Evolutionary conservation across 2,329 filamentous ascomycete species (phyloP).

Genomic region (Stromatinia cepivora): DNA sequence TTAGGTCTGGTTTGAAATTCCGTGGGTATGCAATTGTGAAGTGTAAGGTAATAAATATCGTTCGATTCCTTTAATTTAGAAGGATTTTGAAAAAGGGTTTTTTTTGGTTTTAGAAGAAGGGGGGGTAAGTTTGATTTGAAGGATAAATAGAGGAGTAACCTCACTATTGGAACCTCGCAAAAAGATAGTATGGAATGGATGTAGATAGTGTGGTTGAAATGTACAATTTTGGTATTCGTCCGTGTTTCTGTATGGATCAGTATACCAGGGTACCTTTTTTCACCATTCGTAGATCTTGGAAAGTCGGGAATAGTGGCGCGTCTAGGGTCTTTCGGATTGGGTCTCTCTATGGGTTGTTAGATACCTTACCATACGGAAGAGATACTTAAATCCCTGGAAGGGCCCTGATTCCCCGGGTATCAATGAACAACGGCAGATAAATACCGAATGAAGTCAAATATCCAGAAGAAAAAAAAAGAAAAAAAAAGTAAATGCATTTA

Average conservation of each 20-base stretch:
- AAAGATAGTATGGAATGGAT: not conserved
- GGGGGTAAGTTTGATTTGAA: not conserved
- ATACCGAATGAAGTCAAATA: not conserved
- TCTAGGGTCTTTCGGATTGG: not conserved
- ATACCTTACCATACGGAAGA: not conserved
- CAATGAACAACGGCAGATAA: not conserved
- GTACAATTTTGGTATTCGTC: not conserved
- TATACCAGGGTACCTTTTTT: not conserved
- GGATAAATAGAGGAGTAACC: not conserved
- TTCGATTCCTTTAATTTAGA: not conserved
- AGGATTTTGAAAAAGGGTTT: not conserved
- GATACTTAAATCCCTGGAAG: not conserved
- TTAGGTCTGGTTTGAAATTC: conserved; percentile 1
- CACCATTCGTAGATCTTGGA: not conserved
- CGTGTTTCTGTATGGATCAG: not conserved
- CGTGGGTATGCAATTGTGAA: not conserved
- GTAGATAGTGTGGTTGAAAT: not conserved
- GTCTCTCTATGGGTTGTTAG: not conserved
- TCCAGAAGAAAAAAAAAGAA: no score
- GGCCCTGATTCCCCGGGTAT: not conserved
- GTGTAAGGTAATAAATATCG: conserved; percentile 11
- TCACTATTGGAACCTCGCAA: not conserved
- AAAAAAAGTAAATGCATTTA: not conserved
- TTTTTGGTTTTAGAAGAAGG: not conserved
- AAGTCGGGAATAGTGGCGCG: no score